Conservation (phyloP, 768 basidiomycete species). For the Suillus tomentosus region DNA sequence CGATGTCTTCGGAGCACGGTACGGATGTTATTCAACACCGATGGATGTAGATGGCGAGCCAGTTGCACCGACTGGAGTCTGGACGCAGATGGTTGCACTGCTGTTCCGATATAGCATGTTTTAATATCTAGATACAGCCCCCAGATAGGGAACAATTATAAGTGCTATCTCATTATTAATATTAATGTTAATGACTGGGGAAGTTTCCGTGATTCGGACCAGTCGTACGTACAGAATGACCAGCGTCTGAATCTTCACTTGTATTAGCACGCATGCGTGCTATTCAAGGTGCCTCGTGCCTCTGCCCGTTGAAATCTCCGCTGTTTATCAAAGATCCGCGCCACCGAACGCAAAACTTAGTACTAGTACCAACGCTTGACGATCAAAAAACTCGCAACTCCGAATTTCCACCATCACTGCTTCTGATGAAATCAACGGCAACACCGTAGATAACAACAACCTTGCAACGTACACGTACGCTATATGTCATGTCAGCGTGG, state of each 20-base stretch:
- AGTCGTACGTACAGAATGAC: neutral
- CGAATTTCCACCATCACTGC: neutral
- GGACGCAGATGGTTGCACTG: neutral
- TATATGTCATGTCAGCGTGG: neutral
- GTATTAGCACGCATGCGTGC: neutral
- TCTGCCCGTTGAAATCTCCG: neutral
- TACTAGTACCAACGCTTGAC: neutral
- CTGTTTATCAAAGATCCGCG: neutral
- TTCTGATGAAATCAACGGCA: neutral
- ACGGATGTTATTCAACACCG: neutral
- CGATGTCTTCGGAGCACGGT: constrained; percentile 3
- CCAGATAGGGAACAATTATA: constrained; percentile 2
- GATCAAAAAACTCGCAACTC: neutral
- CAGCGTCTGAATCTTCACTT: neutral
- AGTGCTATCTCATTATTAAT: neutral
- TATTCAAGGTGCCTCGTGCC: neutral
- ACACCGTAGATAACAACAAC: neutral
- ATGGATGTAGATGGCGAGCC: neutral
- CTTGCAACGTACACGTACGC: constrained; percentile 2
- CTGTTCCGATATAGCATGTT: constrained; percentile 13
- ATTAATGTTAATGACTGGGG: neutral
- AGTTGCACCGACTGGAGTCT: neutral
- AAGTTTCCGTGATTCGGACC: neutral
- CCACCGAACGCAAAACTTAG: neutral
- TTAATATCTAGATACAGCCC: neutral